These are phyloP conservation scores for Incumbomyces delicatus DNA, from an alignment of 2,329 filamentous ascomycete species.

Conservation along the genomic window DNA sequence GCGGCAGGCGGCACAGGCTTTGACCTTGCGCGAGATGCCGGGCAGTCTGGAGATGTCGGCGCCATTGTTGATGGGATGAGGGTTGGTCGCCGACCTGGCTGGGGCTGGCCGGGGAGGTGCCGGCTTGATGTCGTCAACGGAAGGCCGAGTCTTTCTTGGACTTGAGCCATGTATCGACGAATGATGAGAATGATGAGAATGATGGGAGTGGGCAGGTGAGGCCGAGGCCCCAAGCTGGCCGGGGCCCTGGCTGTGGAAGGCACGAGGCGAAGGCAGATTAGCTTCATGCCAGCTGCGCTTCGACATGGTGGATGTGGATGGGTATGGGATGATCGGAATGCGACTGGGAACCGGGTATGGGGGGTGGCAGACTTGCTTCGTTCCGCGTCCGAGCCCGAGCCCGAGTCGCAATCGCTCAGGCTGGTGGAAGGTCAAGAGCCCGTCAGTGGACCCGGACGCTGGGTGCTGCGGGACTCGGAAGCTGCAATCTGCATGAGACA, in stretches of 20 bases:
- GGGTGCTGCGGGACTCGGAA: too few species aligned
- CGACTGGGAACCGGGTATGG: too few species aligned
- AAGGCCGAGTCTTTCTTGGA: constrained; percentile 16
- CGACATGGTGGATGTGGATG: constrained; percentile 12
- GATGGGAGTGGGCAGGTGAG: constrained; percentile 11
- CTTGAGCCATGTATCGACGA: constrained; percentile 1
- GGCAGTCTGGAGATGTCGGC: constrained; percentile 15
- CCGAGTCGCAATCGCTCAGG: too few species aligned
- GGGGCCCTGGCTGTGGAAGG: background rate
- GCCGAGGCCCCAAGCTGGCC: constrained; percentile 5
- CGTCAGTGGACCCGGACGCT: too few species aligned
- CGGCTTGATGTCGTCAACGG: constrained; percentile 13
- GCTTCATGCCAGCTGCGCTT: constrained; percentile 22
- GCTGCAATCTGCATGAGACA: too few species aligned
- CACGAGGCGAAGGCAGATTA: constrained; percentile 19
- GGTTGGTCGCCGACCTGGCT: constrained; percentile 9
- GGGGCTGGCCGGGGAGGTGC: background rate
- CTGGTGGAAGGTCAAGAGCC: too few species aligned
- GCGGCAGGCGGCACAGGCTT: constrained; percentile 44
- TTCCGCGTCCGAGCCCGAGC: too few species aligned
- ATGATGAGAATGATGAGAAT: constrained; percentile 5
- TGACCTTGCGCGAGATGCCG: constrained; percentile 34
- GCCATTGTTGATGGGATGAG: constrained; percentile 14
- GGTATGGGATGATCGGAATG: too few species aligned
- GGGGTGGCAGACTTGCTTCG: too few species aligned